Evolutionary conservation across 2,329 filamentous ascomycete genomes (phyloP), one percentile per base, ranked within the genome.

Genomic region (Microdochium trichocladiopsis): DNA sequence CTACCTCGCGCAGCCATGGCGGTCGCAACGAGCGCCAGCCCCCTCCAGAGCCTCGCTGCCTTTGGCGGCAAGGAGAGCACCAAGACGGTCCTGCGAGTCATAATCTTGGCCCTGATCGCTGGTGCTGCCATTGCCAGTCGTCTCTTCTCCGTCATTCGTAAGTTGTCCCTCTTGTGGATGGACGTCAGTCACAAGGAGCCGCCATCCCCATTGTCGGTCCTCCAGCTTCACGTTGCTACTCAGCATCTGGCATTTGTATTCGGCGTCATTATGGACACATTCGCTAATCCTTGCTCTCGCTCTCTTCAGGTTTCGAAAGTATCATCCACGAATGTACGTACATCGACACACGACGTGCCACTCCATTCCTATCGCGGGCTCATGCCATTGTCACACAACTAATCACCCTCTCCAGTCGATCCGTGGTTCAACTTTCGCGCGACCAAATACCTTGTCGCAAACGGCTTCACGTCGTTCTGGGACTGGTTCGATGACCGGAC

Each of bases 401-500:
- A 56, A 66, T 69, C 61, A 64, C 24, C 22, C 59, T 43, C 50
- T 65, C 47, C 67, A 99, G 93, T 99, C 75, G 94, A 99, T 74
- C 94, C 94, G 33, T 99, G 94, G 94, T 99, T 99, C 78, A 99
- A 99, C 74, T 99, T 99, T 74, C 83, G 94, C 72, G 94, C 94
- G 60, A 97, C 94, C 52, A 97, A 97, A 74, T 97, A 99, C 67
- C 83, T 99, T 52, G 90, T 99, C 52, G 83, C 93, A 67, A 84
- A 99, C 84, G 94, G 94, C 63, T 97, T 99, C 76, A 95, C 96
- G 72, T 91, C 88, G 71, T 99, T 99, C 70, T 99, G 94, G 94
- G 93, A 99, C 71, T 99, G 94, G 94, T 99, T 99, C 67, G 94
- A 99, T 73, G 94, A 99, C 78, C 86, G 94, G 77, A 99, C 94